phyloP scores from a whole-genome alignment of 371 early-diverging fungal genomes.

The Saksenaea oblongispora region DNA sequence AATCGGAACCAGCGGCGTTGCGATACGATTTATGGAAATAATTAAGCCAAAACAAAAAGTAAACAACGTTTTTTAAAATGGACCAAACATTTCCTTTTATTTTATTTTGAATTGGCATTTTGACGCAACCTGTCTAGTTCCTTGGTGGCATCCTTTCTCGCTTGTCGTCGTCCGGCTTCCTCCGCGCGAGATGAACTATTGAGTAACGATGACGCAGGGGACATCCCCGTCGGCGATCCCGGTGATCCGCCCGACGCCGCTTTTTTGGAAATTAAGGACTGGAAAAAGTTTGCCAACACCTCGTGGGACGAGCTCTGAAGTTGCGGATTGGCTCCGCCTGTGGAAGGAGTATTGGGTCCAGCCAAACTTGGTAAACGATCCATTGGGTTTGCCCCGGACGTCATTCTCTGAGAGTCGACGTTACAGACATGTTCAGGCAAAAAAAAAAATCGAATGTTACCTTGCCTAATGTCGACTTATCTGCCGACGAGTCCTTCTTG shows the following conservation, averaged over 20 bases:
- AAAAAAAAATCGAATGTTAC: background rate
- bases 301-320: constrained; percentile 56
- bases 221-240: constrained; percentile 34
- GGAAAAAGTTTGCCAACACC: constrained; percentile 88
- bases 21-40: constrained; percentile 5
- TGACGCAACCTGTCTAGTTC: constrained; percentile 44
- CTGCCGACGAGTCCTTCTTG: constrained; percentile 9
- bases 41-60: background rate
- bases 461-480: constrained; percentile 9
- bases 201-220: constrained; percentile 13
- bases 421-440: background rate
- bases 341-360: constrained; percentile 12
- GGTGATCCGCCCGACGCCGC: constrained; percentile 21
- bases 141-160: constrained; percentile 49
- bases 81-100: background rate
- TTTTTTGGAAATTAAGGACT: constrained; percentile 78
- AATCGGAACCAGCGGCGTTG: background rate
- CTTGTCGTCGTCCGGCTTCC: constrained; percentile 27
- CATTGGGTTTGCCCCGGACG: background rate
- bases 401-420: background rate
- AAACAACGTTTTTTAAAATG: background rate
- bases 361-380: constrained; percentile 10
- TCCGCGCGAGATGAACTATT: constrained; percentile 19
- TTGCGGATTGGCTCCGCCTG: constrained; percentile 18
- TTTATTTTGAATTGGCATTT: constrained; percentile 17